These are phyloP conservation scores for Coemansia sp. DNA, from an alignment of 192 early-diverging fungal species.

Conservation along the genomic window DNA sequence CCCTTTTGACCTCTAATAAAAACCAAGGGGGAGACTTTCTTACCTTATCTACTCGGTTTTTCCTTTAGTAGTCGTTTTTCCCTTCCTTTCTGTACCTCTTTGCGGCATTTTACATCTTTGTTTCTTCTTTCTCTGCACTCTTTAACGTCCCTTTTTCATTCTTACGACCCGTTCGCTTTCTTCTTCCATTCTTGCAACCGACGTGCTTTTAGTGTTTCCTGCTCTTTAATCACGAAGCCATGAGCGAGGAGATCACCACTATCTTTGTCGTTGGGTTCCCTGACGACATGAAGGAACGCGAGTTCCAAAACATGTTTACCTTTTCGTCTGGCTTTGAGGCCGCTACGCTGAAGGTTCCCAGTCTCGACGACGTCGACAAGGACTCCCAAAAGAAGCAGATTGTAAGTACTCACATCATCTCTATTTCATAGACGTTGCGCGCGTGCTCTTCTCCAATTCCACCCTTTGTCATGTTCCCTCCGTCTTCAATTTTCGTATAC, in stretches of 20 bases:
- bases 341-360: conserved; percentile 90
- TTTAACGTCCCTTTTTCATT: conserved; percentile 6
- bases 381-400: conserved; percentile 81
- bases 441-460: neutral
- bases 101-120: conserved; percentile 10
- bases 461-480: neutral
- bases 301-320: conserved; percentile 99
- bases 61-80: neutral
- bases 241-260: conserved; percentile 91
- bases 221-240: conserved; percentile 10
- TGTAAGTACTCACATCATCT: conserved; percentile 60
- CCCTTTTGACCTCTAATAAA: conserved; percentile 2
- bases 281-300: conserved; percentile 97
- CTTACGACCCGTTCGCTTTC: conserved; percentile 10
- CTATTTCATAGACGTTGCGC: neutral
- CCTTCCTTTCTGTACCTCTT: neutral
- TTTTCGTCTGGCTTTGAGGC: conserved; percentile 98
- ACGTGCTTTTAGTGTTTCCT: neutral
- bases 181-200: conserved; percentile 5
- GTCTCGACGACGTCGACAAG: conserved; percentile 59
- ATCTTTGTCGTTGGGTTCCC: conserved; percentile 99
- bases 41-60: neutral
- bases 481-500: neutral
- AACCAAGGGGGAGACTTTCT: conserved; percentile 8
- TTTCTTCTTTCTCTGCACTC: conserved; percentile 5